Percentiles rank a stretch among this genome's conserved stretches.
Conservation (phyloP, 495 filamentous ascomycete species). For the Daldinia vernicosa region DNA sequence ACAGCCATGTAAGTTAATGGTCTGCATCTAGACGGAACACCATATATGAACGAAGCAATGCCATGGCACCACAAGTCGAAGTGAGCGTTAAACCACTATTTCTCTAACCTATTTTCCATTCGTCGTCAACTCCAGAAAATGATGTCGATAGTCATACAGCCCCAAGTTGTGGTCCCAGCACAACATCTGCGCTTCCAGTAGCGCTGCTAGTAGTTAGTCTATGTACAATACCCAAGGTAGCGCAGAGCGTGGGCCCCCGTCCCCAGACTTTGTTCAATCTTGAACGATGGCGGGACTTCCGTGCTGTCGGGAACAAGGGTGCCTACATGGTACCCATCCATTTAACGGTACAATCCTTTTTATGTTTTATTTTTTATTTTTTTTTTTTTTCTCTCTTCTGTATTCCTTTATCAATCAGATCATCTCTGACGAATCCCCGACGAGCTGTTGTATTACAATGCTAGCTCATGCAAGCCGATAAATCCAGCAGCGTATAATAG, state of each 20-base stretch:
- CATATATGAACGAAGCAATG: conserved; percentile 27
- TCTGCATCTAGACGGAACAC: conserved; percentile 27
- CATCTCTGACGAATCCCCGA: conserved; percentile 17
- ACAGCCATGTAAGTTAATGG: conserved; percentile 36
- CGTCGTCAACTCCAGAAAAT: conserved; percentile 18
- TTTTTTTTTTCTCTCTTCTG: neutral
- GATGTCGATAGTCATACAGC: conserved; percentile 20
- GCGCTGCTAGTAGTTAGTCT: conserved; percentile 30
- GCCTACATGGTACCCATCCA: conserved; percentile 17
- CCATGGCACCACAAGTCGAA: conserved; percentile 28
- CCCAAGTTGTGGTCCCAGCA: conserved; percentile 24
- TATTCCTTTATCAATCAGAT: conserved; percentile 19
- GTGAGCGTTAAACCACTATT: conserved; percentile 19
- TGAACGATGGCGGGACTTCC: conserved; percentile 38
- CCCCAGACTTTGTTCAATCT: conserved; percentile 39
- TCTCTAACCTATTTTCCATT: conserved; percentile 15
- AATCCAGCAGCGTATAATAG: conserved; percentile 6
- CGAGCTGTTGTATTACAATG: conserved; percentile 12
- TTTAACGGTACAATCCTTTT: neutral
- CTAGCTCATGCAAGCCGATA: conserved; percentile 25
- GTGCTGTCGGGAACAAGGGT: conserved; percentile 39
- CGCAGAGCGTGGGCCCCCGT: conserved; percentile 30
- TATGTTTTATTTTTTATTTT: neutral
- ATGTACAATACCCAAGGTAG: conserved; percentile 22
- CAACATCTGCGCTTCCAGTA: conserved; percentile 33